Percentiles rank a stretch among this genome's conserved stretches.
Evolutionary conservation across 2,329 filamentous ascomycete species (phyloP).

Genomic region (Aphanoascus verrucosus): DNA sequence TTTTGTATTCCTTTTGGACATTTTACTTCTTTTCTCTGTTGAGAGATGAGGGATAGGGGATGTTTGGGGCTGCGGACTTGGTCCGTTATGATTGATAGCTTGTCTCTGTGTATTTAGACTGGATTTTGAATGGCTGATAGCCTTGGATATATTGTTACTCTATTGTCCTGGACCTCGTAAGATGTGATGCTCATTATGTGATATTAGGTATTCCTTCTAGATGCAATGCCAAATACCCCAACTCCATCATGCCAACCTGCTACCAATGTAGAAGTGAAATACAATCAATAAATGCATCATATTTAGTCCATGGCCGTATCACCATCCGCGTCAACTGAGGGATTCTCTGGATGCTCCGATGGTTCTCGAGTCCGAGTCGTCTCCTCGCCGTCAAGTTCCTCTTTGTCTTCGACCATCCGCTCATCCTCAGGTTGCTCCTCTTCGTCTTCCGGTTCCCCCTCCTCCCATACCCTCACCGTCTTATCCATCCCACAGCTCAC

Average conservation of each 20-base stretch:
- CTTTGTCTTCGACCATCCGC: neutral
- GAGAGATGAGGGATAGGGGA: too few species aligned
- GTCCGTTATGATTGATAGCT: too few species aligned
- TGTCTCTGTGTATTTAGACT: too few species aligned
- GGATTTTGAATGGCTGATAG: too few species aligned
- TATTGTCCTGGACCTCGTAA: too few species aligned
- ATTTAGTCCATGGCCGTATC: conserved; percentile 11
- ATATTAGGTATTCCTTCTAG: too few species aligned
- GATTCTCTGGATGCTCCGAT: neutral
- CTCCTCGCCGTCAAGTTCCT: neutral
- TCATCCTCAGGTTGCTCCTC: neutral
- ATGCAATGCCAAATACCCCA: too few species aligned
- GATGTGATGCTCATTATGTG: too few species aligned
- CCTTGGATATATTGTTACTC: too few species aligned
- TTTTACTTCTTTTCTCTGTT: neutral
- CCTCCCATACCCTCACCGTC: conserved; percentile 52
- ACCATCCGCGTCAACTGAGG: conserved; percentile 6
- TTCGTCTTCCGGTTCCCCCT: conserved; percentile 20
- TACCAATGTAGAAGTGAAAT: too few species aligned
- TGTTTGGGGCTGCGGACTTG: too few species aligned
- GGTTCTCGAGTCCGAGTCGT: neutral
- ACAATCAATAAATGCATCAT: neutral
- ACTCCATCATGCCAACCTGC: too few species aligned
- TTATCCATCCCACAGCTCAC: conserved; percentile 54
- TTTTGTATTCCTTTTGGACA: neutral